Evolutionary conservation across 345 rosid genomes (phyloP).

Genomic region (Euphorbia lathyris): DNA sequence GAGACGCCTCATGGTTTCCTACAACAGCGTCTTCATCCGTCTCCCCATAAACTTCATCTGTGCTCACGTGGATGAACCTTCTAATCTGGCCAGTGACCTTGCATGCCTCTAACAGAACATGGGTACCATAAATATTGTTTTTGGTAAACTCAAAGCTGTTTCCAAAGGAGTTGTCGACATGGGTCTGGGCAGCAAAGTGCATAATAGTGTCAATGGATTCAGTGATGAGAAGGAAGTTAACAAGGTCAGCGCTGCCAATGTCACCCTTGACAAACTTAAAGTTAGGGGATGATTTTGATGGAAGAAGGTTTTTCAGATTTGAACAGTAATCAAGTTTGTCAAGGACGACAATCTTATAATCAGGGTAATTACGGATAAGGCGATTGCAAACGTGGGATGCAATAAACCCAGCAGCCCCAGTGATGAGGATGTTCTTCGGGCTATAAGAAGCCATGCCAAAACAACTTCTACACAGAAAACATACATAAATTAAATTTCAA

Average conservation of each 20-base stretch:
- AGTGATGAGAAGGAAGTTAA: conserved; percentile 79
- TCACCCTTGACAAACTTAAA: conserved; percentile 88
- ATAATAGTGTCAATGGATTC: conserved; percentile 85
- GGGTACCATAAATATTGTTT: conserved; percentile 86
- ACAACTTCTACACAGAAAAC: conserved; percentile 13
- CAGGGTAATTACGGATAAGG: conserved; percentile 66
- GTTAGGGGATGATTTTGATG: conserved; percentile 58
- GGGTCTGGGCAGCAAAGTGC: conserved; percentile 95
- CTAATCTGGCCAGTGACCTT: conserved; percentile 84
- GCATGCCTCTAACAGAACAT: conserved; percentile 85
- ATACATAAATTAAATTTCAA: conserved; percentile 1
- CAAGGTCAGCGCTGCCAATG: conserved; percentile 83
- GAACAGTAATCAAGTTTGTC: conserved; percentile 95
- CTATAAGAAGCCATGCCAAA: conserved; percentile 37
- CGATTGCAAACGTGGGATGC: conserved; percentile 83
- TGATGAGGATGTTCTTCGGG: conserved; percentile 82
- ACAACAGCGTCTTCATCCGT: conserved; percentile 91
- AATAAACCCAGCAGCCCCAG: conserved; percentile 88
- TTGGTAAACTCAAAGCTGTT: conserved; percentile 92
- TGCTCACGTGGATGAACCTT: conserved; percentile 92
- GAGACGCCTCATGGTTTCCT: conserved; percentile 92
- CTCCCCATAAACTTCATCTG: conserved; percentile 92
- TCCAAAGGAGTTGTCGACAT: conserved; percentile 84
- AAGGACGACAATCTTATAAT: conserved; percentile 80
- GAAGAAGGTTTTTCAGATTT: conserved; percentile 69